phyloP scores from a whole-genome alignment of 306 rosid species.

The Cucurbita ficifolia region DNA sequence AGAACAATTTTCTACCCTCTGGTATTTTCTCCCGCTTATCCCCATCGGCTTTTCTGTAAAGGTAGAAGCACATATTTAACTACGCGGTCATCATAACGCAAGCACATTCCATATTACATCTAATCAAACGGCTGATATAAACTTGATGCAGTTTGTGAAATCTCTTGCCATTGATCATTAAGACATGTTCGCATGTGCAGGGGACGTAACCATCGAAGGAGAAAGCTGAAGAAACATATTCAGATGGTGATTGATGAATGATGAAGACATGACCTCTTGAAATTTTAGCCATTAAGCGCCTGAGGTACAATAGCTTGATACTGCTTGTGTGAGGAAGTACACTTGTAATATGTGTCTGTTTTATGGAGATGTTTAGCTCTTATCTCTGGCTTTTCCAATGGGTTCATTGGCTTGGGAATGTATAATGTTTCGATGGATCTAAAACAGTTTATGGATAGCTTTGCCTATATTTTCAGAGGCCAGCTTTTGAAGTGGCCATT shows the following conservation, averaged over 20 bases:
- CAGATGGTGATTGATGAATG: conserved; percentile 20
- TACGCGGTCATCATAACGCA: neutral
- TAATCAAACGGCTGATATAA: neutral
- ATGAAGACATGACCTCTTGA: conserved; percentile 8
- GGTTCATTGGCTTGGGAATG: neutral
- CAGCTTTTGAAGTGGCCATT: neutral
- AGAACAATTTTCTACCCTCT: neutral
- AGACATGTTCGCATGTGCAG: conserved; percentile 30
- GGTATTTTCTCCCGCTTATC: neutral
- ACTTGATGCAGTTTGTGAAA: neutral
- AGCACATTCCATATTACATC: neutral
- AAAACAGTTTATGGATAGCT: neutral
- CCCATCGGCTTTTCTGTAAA: neutral
- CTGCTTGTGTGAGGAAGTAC: neutral
- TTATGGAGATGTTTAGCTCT: neutral
- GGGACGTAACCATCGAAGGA: conserved; percentile 45
- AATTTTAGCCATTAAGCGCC: neutral
- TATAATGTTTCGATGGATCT: neutral
- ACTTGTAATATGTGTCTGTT: neutral
- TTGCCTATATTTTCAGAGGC: neutral
- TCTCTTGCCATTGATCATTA: neutral
- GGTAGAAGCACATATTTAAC: neutral
- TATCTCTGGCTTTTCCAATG: neutral
- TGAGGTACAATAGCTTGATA: neutral
- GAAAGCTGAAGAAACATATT: conserved; percentile 52